A percentile compares a stretch with the other conserved stretches of the same genome.
Conservation (phyloP, 164 flowering plant genomes). For the Vitis amurensis region DNA sequence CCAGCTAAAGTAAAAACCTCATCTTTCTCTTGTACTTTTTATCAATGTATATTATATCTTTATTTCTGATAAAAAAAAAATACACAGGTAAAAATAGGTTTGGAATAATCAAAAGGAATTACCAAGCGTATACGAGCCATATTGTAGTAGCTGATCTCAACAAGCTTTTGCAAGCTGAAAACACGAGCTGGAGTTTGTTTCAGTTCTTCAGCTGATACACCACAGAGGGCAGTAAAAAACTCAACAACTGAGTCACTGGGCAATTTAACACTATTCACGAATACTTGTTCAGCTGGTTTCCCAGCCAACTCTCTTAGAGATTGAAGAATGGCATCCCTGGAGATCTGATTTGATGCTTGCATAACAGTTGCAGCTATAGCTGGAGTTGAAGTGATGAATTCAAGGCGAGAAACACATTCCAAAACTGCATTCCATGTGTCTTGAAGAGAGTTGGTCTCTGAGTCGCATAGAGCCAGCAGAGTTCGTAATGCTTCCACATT, state of each 20-base stretch:
- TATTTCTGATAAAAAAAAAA: background rate
- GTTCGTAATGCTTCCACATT: conserved; percentile 95
- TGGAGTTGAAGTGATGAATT: conserved; percentile 79
- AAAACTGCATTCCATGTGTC: conserved; percentile 97
- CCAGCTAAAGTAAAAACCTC: too few relatives aligned
- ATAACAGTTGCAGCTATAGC: conserved; percentile 85
- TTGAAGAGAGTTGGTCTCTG: conserved; percentile 72
- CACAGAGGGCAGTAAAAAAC: conserved; percentile 94
- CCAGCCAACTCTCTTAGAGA: conserved; percentile 89
- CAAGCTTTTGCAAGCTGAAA: conserved; percentile 95
- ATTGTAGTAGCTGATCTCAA: conserved; percentile 97
- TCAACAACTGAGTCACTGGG: conserved; percentile 96
- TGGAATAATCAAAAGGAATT: conserved; percentile 16
- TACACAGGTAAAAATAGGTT: background rate
- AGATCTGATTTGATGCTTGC: conserved; percentile 95
- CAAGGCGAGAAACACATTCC: conserved; percentile 96
- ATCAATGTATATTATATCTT: too few relatives aligned
- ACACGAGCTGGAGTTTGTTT: conserved; percentile 96
- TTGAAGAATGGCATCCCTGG: conserved; percentile 87
- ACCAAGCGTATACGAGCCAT: conserved; percentile 99
- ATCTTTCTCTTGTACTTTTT: too few relatives aligned
- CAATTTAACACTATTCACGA: conserved; percentile 84
- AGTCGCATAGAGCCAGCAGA: conserved; percentile 65
- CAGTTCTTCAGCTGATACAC: conserved; percentile 96
- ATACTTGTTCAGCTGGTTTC: conserved; percentile 93